Percentiles rank a stretch among this genome's conserved stretches.
Conservation (phyloP, 2,329 filamentous ascomycete species). For the Zymoseptoria tritici region DNA sequence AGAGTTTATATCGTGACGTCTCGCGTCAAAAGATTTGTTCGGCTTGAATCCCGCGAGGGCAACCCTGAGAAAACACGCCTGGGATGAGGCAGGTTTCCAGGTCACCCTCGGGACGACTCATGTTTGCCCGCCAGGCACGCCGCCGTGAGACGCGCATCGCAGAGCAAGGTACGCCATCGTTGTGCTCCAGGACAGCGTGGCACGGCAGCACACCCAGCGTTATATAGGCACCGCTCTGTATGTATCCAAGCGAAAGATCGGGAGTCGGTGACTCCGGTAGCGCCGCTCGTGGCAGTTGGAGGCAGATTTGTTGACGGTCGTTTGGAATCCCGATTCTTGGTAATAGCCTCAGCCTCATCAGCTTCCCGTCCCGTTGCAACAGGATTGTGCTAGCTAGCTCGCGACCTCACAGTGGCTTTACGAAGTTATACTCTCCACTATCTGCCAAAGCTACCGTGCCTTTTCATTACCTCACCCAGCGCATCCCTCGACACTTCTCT, state of each 20-base stretch:
- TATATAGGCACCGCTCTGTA: slow-evolving; percentile 10
- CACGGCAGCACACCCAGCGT: slow-evolving; percentile 6
- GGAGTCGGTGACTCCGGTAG: slow-evolving; percentile 5
- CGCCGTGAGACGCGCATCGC: slow-evolving; percentile 4
- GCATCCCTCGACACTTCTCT: neutral
- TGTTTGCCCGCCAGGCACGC: slow-evolving; percentile 11
- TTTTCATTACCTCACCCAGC: neutral
- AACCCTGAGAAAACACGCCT: neutral
- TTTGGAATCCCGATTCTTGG: neutral
- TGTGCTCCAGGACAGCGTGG: slow-evolving; percentile 6
- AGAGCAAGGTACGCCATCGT: neutral
- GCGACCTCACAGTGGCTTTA: neutral
- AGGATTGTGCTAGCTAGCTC: neutral
- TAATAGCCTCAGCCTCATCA: neutral
- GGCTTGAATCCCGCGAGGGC: neutral
- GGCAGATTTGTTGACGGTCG: neutral
- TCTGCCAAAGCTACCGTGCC: neutral
- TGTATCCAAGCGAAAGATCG: slow-evolving; percentile 12
- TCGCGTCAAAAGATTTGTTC: slow-evolving; percentile 5
- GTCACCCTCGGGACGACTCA: slow-evolving; percentile 2
- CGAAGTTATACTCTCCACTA: neutral
- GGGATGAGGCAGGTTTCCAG: neutral
- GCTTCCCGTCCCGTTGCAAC: neutral
- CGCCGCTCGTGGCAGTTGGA: slow-evolving; percentile 1
- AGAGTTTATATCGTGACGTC: slow-evolving; percentile 16